These are phyloP conservation scores for Leishmania major DNA, from an alignment of 208 protist genomes.

Conservation along the genomic window DNA sequence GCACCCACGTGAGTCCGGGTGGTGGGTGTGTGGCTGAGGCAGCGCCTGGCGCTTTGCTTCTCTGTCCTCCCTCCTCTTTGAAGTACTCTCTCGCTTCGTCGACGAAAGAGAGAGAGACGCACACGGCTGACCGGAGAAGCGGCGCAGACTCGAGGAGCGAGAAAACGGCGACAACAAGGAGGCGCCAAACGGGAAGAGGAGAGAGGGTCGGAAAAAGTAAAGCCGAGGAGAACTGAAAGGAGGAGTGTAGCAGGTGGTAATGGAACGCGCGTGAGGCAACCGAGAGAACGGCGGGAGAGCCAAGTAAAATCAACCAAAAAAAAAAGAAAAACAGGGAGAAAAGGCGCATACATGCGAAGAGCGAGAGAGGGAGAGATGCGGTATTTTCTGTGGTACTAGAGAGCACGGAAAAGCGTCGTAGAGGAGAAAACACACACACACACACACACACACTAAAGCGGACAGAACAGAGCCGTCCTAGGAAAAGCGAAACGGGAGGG, in stretches of 20 bases:
- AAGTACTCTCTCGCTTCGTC: not conserved
- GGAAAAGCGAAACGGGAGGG: not conserved
- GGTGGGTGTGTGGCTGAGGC: not conserved
- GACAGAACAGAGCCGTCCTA: not conserved
- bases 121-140: not conserved
- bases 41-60: not conserved
- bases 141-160: not conserved
- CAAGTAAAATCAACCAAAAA: not conserved
- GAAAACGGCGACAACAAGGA: slow-evolving; percentile 9
- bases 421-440: slow-evolving; percentile 2
- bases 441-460: not conserved
- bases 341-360: not conserved
- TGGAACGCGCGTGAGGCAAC: not conserved
- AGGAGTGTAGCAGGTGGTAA: not conserved
- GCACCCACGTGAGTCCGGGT: not conserved
- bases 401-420: not conserved
- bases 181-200: not conserved
- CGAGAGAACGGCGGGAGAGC: not conserved
- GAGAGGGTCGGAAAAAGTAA: not conserved
- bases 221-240: not conserved
- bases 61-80: not conserved
- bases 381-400: not conserved
- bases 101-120: not conserved
- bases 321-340: not conserved
- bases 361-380: not conserved